Percentiles rank a stretch among this genome's conserved stretches.
Evolutionary conservation across 2,329 filamentous ascomycete genomes (phyloP).

Genomic region (Lomentospora prolificans): DNA sequence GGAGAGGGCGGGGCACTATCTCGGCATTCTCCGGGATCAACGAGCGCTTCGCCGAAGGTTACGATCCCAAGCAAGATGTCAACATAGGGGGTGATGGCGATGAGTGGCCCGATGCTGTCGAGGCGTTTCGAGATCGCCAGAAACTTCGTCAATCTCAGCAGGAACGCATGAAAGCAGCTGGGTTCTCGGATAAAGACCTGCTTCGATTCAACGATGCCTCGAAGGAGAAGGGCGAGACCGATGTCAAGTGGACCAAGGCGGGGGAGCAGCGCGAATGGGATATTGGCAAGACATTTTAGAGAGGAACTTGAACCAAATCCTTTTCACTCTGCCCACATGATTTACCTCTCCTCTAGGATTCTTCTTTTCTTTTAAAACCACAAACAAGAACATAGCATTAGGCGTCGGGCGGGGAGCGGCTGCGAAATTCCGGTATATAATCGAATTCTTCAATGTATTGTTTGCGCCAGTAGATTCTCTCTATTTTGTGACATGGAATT

Average conservation of each 20-base stretch:
- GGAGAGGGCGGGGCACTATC: conserved; percentile 63
- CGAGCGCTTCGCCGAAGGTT: conserved; percentile 61
- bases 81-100: conserved; percentile 41
- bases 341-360: background rate
- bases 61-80: conserved; percentile 49
- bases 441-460: background rate
- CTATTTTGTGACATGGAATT: too few species aligned
- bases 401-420: background rate
- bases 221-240: conserved; percentile 41
- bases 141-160: conserved; percentile 68
- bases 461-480: background rate
- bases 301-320: background rate
- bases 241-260: conserved; percentile 61
- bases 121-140: conserved; percentile 69
- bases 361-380: background rate
- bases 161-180: conserved; percentile 64
- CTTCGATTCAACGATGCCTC: conserved; percentile 59
- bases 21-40: conserved; percentile 61
- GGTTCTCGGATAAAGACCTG: conserved; percentile 68
- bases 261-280: conserved; percentile 59
- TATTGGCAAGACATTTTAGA: conserved; percentile 34
- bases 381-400: background rate
- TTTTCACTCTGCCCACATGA: too few species aligned
- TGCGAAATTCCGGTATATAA: background rate
- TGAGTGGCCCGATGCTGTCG: conserved; percentile 72